Evolutionary conservation across 2,329 filamentous ascomycete species (phyloP), one percentile per base, ranked within the genome.

Genomic region (Cercospora beticola): DNA sequence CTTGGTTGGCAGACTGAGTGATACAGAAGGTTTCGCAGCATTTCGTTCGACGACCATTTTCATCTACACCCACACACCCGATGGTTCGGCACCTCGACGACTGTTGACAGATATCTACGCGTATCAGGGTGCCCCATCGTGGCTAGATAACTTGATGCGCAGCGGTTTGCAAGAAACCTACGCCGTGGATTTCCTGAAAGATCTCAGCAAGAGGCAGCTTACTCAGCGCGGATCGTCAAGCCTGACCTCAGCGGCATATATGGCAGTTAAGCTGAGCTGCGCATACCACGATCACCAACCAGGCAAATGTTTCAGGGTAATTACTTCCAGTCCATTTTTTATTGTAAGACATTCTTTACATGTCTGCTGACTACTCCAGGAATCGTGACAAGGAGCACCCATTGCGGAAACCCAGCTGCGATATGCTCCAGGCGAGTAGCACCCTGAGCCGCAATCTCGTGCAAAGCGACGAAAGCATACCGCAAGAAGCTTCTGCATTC

Each of bases 71-170:
- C 65, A 68, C 10, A 74, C 69, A 0, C 71, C 70, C 0, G 7
- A 65, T 0, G 23, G 12, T 0, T 73, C 71, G 0, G 67, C 67
- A 4, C 65, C 72, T 14, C 67, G 73, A 10, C 65, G 67, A 8
- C 67, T 76, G 26, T 59, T 70, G 43, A 36, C 67, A 8, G 72
- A 76, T 10, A 56, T 72, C 18, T 76, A 18, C 33, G n/a, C 14
- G 0, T 12, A 21, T 59, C 52, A 28, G 1, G 63, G 54, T 2
- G 59, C 3, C 26, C 5, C n/a, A 5, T 9, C 12, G 3, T 65
- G 63, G 63, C 3, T 59, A 28, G 61, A 64, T 8, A 30, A 60
- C 1, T 10, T 31, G 16, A 18, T 36, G 33, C 12, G 10, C 10
- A 33, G 58, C 33, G 14, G 16, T 8, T 16, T 30, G 28, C 30